Evolutionary conservation across 2,329 filamentous ascomycete species (phyloP), one percentile per base, ranked within the genome.

Genomic region (Hypocrella siamensis): DNA sequence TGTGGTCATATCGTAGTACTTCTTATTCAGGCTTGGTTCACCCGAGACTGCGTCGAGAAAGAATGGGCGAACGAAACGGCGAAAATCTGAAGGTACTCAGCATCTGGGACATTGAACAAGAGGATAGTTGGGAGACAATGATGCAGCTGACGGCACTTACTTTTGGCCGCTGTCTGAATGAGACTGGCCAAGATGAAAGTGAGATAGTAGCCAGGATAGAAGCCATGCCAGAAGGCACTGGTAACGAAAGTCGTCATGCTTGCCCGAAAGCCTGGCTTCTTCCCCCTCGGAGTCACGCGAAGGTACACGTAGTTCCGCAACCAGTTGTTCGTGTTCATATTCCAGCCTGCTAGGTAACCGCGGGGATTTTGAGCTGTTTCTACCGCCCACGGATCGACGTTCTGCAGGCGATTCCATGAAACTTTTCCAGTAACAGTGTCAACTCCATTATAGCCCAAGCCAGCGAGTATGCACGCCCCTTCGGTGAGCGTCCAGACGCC

Each of bases 281-380:
- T 90, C 33, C 90, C 90, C 44, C 81, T 80, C 0, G 90, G 90
- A 1, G 90, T 98, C 3, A 98, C 90, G 17, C 90, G 77, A 30
- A 98, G 67, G 50, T 96, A 98, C 43, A 98, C 68, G 49, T 94
- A 98, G 54, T 96, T 93, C 29, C 86, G 74, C 38, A 98, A 62
- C 90, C 90, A 98, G 46, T 83, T 75, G 53, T 94, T 98, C 10
- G 90, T 98, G 56, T 96, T 96, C 61, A 94, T 93, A 54, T 98
- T 98, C 90, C 90, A 98, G 46, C 75, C 80, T 30, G 78, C 88
- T 3, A 98, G 67, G 46, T 90, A 96, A 2, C 74, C 85, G 33
- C 88, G 76, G n/a, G 82, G 81, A 52, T 96, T 98, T 56, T 94
- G 86, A 1, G 88, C 90, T 1, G 74, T 66, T 58, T 98, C 90